Percentiles rank a stretch among this genome's conserved stretches.
Evolutionary conservation across 2,329 filamentous ascomycete species (phyloP).

Genomic region (Paracorniculantispora psalliotae): DNA sequence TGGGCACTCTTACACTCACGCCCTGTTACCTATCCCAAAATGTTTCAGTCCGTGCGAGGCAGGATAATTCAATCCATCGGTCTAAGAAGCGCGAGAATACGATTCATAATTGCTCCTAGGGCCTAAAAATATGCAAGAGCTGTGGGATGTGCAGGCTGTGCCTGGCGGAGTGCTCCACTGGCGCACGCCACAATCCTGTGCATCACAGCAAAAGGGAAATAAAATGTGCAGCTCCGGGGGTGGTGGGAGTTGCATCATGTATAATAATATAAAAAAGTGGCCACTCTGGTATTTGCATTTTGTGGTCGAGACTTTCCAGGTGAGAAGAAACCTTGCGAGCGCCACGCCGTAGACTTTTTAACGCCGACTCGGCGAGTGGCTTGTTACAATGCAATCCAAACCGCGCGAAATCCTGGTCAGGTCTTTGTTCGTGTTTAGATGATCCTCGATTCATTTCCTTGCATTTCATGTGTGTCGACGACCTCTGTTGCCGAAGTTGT

Average conservation of each 20-base stretch:
- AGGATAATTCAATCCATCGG: not conserved
- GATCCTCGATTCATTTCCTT: too few species aligned
- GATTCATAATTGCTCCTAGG: not conserved
- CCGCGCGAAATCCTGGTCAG: not conserved
- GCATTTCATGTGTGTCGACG: too few species aligned
- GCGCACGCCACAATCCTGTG: not conserved
- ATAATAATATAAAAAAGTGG: not conserved
- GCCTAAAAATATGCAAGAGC: not conserved
- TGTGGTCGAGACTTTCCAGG: not conserved
- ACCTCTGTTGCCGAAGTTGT: too few species aligned
- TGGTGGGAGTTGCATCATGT: not conserved
- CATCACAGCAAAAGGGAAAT: not conserved
- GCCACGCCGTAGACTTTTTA: not conserved
- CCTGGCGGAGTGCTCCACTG: not conserved
- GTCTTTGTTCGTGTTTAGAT: not conserved
- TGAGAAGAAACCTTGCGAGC: not conserved
- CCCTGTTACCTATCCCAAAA: not conserved
- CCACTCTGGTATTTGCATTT: not conserved
- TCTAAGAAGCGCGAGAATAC: not conserved
- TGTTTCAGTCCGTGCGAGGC: conserved; percentile 1
- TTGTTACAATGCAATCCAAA: not conserved
- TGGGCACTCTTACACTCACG: not conserved
- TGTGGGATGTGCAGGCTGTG: not conserved
- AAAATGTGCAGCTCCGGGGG: not conserved
- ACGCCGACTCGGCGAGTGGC: not conserved